phyloP scores from a whole-genome alignment of 2,329 filamentous ascomycete species.

The Thielaviopsis musarum region DNA sequence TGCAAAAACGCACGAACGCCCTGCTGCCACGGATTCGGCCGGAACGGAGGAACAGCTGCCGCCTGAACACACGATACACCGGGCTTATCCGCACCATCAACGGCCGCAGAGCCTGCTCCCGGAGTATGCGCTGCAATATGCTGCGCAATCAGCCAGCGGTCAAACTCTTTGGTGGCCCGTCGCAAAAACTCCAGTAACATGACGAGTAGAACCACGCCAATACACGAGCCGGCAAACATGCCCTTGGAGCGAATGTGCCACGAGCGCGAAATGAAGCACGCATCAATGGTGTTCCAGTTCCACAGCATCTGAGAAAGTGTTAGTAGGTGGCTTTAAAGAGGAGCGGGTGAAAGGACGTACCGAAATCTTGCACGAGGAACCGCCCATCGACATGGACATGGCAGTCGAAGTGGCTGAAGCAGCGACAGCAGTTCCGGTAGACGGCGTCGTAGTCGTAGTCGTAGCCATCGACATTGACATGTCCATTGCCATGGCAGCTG shows the following conservation, averaged over 20 bases:
- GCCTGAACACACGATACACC: background rate
- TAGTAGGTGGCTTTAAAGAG: conserved; percentile 6
- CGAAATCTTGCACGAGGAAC: conserved; percentile 24
- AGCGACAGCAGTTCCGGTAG: conserved; percentile 12
- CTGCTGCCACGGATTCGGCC: conserved; percentile 50
- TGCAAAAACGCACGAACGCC: conserved; percentile 49
- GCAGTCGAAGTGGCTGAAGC: too few species aligned
- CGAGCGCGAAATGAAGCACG: conserved; percentile 51
- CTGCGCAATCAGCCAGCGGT: conserved; percentile 44
- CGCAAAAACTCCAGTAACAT: conserved; percentile 57
- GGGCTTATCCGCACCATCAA: conserved; percentile 8
- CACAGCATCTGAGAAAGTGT: conserved; percentile 47
- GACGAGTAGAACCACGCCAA: conserved; percentile 60
- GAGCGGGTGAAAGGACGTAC: conserved; percentile 17
- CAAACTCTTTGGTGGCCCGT: conserved; percentile 54
- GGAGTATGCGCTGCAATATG: conserved; percentile 18
- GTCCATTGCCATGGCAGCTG: conserved; percentile 10
- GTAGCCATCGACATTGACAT: conserved; percentile 14
- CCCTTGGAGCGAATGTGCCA: conserved; percentile 55
- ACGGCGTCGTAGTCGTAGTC: conserved; percentile 10
- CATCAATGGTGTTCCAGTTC: conserved; percentile 60
- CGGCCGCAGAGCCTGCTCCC: conserved; percentile 1
- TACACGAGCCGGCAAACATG: conserved; percentile 67
- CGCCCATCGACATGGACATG: too few species aligned
- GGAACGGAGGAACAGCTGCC: conserved; percentile 21